Evolutionary conservation across 805 yeast genomes (phyloP).

Genomic region (Candida tallmaniae): DNA sequence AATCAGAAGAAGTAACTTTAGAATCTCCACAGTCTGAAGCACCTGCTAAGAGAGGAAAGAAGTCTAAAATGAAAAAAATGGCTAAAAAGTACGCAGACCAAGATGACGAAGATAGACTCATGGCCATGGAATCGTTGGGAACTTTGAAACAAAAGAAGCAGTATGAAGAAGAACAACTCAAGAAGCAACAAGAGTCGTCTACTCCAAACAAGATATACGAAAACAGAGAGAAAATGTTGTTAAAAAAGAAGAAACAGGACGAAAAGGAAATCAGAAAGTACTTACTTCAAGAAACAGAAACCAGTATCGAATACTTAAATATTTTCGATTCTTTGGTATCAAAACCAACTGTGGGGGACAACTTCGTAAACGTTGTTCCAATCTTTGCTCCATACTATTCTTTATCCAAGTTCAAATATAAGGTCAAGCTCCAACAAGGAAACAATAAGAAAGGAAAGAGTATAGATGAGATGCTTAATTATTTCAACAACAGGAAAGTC

Average conservation of each 20-base stretch:
- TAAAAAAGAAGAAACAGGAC: conserved; percentile 43
- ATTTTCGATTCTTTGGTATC: conserved; percentile 43
- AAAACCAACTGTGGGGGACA: conserved; percentile 48
- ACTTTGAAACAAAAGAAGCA: conserved; percentile 57
- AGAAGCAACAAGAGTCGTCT: conserved; percentile 12
- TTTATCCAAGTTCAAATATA: conserved; percentile 67
- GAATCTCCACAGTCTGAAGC: conserved; percentile 3
- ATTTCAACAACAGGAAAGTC: conserved; percentile 45
- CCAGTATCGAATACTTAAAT: conserved; percentile 30
- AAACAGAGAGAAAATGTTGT: conserved; percentile 28
- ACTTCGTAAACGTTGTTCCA: conserved; percentile 63
- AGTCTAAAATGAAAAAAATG: conserved; percentile 77
- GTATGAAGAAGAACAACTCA: conserved; percentile 17
- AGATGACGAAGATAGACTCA: conserved; percentile 78
- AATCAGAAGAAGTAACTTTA: not conserved
- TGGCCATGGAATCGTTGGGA: conserved; percentile 80
- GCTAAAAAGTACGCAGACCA: conserved; percentile 83
- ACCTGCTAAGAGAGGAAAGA: conserved; percentile 64
- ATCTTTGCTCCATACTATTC: conserved; percentile 93
- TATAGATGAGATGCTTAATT: conserved; percentile 59
- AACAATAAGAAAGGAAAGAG: conserved; percentile 85
- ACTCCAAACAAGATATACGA: conserved; percentile 18
- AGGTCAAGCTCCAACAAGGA: conserved; percentile 79
- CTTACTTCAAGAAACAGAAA: conserved; percentile 29
- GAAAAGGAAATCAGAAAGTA: conserved; percentile 41